Percentiles rank a stretch among this genome's conserved stretches.
These are phyloP conservation scores for Hydnum rufescens DNA, from an alignment of 768 basidiomycete species.

Conservation along the genomic window DNA sequence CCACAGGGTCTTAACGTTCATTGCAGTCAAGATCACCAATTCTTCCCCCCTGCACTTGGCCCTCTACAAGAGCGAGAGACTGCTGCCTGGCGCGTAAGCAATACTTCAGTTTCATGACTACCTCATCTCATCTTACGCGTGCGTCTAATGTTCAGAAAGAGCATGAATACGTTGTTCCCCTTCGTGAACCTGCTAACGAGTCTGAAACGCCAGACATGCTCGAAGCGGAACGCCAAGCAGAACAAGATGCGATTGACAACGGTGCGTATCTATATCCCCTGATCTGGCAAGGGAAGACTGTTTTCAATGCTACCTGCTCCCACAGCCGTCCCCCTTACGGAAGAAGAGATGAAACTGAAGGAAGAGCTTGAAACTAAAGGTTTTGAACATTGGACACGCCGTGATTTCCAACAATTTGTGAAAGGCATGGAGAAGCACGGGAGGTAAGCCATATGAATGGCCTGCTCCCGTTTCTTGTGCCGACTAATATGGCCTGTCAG, in stretches of 20 bases:
- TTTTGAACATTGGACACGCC: constrained; percentile 79
- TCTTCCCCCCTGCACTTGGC: constrained; percentile 66
- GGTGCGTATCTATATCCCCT: constrained; percentile 37
- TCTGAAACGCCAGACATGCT: constrained; percentile 70
- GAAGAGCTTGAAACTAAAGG: constrained; percentile 57
- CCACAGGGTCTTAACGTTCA: constrained; percentile 1
- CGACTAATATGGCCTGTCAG: constrained; percentile 2
- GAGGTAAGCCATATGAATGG: constrained; percentile 32
- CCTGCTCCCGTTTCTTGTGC: not conserved
- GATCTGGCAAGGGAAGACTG: not conserved
- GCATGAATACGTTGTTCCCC: constrained; percentile 44
- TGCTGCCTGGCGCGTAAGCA: constrained; percentile 50
- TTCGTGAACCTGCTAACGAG: constrained; percentile 43
- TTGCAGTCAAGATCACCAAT: constrained; percentile 83
- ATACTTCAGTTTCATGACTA: not conserved
- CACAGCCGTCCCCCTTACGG: constrained; percentile 71
- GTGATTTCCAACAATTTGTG: constrained; percentile 86
- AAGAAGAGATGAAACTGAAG: constrained; percentile 69
- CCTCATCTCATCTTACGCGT: not conserved
- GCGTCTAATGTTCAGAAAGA: constrained; percentile 24
- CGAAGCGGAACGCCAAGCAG: constrained; percentile 57
- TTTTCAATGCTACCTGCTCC: not conserved
- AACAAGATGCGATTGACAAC: constrained; percentile 75
- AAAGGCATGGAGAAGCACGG: constrained; percentile 62
- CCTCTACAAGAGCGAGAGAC: constrained; percentile 76